phyloP scores from a whole-genome alignment of 768 basidiomycete genomes.

The Hysterangium stoloniferum region DNA sequence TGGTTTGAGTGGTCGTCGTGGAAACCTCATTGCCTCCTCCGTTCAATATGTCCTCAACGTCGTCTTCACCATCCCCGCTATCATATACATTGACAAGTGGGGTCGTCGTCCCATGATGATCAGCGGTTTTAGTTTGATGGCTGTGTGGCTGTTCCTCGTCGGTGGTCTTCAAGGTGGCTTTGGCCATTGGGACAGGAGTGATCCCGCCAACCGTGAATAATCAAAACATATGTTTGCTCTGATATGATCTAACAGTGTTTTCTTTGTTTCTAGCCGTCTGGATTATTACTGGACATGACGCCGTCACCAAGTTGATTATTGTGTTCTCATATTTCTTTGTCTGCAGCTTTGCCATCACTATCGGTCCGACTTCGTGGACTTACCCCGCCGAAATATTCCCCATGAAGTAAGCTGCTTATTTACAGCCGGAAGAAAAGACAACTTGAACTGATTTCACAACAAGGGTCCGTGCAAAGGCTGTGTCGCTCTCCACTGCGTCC shows the following conservation, averaged over 20 bases:
- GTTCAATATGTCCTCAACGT: constrained; percentile 47
- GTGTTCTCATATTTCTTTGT: constrained; percentile 75
- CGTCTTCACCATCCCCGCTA: constrained; percentile 37
- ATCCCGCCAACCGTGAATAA: constrained; percentile 29
- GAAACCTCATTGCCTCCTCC: constrained; percentile 67
- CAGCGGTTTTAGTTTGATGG: constrained; percentile 58
- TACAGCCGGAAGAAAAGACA: too few species aligned
- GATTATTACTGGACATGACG: constrained; percentile 50
- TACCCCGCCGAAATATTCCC: constrained; percentile 70
- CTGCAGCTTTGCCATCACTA: constrained; percentile 61
- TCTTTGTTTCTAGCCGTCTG: constrained; percentile 30
- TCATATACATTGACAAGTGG: constrained; percentile 68
- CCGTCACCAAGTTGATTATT: constrained; percentile 62
- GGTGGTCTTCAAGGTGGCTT: constrained; percentile 65
- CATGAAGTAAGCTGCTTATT: constrained; percentile 26
- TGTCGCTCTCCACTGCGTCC: constrained; percentile 34
- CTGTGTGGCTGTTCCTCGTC: constrained; percentile 70
- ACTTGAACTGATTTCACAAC: too few species aligned
- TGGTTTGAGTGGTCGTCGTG: constrained; percentile 66
- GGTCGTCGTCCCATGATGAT: constrained; percentile 73
- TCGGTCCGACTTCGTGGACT: constrained; percentile 61
- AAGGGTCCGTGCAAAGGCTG: constrained; percentile 56
- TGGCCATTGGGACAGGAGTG: constrained; percentile 51
- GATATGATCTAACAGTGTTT: not conserved
- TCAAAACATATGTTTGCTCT: constrained; percentile 20